Percentiles rank a stretch among this genome's conserved stretches.
These are phyloP conservation scores for Cordyceps militaris DNA, from an alignment of 2,329 filamentous ascomycete genomes.

Conservation along the genomic window DNA sequence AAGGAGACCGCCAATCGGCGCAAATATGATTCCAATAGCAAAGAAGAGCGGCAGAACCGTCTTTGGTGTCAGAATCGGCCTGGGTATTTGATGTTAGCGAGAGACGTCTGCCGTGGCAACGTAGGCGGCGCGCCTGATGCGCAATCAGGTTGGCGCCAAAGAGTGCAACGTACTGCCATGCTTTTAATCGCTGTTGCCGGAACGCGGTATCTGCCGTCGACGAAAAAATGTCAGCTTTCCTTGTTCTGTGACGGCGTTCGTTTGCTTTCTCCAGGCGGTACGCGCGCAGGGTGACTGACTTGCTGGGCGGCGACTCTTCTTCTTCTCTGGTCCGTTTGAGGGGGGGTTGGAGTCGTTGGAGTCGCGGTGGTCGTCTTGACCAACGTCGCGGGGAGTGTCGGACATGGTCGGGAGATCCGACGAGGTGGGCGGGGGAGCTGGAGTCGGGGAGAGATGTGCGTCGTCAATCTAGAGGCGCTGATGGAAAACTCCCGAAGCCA, in stretches of 20 bases:
- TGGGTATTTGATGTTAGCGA: conserved; percentile 35
- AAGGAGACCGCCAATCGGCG: conserved; percentile 80
- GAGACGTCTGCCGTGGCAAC: conserved; percentile 17
- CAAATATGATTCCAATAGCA: conserved; percentile 82
- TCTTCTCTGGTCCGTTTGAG: conserved; percentile 60
- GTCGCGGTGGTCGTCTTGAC: conserved; percentile 45
- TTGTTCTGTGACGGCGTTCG: background rate
- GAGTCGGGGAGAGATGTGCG: too few relatives aligned
- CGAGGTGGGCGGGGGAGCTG: background rate
- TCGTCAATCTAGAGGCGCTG: too few relatives aligned
- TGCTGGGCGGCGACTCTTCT: conserved; percentile 85
- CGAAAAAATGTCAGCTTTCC: background rate
- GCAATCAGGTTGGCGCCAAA: background rate
- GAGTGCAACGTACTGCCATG: conserved; percentile 75
- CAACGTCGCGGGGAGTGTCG: conserved; percentile 38
- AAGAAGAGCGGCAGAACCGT: conserved; percentile 91
- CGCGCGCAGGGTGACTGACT: conserved; percentile 49
- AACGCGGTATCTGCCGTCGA: conserved; percentile 75
- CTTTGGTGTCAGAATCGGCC: conserved; percentile 91
- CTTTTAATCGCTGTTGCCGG: conserved; percentile 91
- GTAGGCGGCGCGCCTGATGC: conserved; percentile 17
- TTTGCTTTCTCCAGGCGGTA: background rate
- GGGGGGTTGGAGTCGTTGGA: conserved; percentile 43
- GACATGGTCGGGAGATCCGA: conserved; percentile 31
- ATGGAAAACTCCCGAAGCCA: too few relatives aligned